phyloP scores from a whole-genome alignment of 305 asterid genomes.

The Fraxinus floribunda region DNA sequence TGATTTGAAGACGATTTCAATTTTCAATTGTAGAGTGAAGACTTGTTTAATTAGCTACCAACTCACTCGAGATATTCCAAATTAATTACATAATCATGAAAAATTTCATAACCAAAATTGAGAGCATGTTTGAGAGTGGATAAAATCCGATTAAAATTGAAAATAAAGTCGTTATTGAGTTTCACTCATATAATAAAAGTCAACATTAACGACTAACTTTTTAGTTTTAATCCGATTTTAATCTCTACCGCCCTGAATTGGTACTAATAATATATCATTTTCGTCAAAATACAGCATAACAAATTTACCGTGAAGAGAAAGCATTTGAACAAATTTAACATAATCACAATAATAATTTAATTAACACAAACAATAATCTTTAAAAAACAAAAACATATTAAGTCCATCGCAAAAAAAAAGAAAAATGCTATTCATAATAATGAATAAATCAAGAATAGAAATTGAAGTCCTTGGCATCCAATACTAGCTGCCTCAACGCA shows the following conservation, averaged over 20 bases:
- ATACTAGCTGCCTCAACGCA: slow-evolving; percentile 36
- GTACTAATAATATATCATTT: too few species aligned
- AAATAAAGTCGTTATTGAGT: too few species aligned
- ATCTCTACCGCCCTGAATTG: too few species aligned
- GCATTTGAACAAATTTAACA: not conserved
- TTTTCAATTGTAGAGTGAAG: not conserved
- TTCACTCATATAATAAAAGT: too few species aligned
- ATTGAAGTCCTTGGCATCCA: slow-evolving; percentile 33
- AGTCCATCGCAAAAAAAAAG: not conserved
- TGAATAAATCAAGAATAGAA: slow-evolving; percentile 39
- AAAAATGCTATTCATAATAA: not conserved
- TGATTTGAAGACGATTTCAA: not conserved
- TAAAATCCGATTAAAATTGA: too few species aligned
- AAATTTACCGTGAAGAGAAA: not conserved
- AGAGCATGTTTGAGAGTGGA: too few species aligned
- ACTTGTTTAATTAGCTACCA: not conserved
- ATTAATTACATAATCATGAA: not conserved
- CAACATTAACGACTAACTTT: too few species aligned
- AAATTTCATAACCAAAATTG: not conserved
- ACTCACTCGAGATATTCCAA: not conserved
- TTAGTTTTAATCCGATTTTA: too few species aligned
- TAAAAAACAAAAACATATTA: not conserved
- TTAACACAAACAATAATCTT: not conserved
- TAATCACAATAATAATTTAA: not conserved
- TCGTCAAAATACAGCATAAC: not conserved